Evolutionary conservation across 768 basidiomycete genomes (phyloP).

Genomic region (Mycena polygramma): DNA sequence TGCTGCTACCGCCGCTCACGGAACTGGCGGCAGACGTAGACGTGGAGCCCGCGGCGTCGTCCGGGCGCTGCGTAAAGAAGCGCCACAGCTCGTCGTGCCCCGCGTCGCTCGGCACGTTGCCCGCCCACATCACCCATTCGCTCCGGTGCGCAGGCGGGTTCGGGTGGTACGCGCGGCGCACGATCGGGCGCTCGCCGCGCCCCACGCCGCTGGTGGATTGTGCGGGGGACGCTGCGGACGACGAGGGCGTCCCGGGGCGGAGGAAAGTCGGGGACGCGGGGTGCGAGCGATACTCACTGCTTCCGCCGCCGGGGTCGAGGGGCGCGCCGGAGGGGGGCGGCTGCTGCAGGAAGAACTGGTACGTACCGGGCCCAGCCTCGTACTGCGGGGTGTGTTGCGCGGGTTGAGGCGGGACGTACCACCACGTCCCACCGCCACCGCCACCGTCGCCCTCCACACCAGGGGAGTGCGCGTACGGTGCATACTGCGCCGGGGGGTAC

Average conservation of each 20-base stretch:
- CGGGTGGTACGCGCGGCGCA: conserved; percentile 75
- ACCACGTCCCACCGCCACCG: conserved; percentile 61
- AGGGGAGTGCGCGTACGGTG: conserved; percentile 49
- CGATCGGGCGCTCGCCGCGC: conserved; percentile 45
- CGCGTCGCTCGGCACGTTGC: conserved; percentile 90
- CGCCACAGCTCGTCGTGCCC: conserved; percentile 87
- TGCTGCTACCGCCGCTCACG: conserved; percentile 1
- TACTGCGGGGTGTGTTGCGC: conserved; percentile 41
- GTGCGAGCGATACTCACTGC: background rate
- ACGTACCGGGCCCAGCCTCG: conserved; percentile 43
- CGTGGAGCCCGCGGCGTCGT: background rate
- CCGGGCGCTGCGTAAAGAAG: conserved; percentile 72
- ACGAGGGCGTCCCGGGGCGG: conserved; percentile 19
- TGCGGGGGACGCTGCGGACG: conserved; percentile 15
- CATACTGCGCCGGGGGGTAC: conserved; percentile 5
- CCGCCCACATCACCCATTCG: conserved; percentile 97
- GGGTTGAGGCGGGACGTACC: conserved; percentile 55
- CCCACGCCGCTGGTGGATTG: background rate
- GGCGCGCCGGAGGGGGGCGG: background rate
- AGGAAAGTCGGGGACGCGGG: conserved; percentile 15
- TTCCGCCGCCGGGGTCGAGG: background rate
- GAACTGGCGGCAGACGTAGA: background rate
- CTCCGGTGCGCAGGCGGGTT: conserved; percentile 81
- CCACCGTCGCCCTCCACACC: conserved; percentile 46
- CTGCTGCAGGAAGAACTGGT: conserved; percentile 38